Base-by-base conservation (phyloP, 2,329 filamentous ascomycete species). In the Botrytis pseudocinerea region DNA sequence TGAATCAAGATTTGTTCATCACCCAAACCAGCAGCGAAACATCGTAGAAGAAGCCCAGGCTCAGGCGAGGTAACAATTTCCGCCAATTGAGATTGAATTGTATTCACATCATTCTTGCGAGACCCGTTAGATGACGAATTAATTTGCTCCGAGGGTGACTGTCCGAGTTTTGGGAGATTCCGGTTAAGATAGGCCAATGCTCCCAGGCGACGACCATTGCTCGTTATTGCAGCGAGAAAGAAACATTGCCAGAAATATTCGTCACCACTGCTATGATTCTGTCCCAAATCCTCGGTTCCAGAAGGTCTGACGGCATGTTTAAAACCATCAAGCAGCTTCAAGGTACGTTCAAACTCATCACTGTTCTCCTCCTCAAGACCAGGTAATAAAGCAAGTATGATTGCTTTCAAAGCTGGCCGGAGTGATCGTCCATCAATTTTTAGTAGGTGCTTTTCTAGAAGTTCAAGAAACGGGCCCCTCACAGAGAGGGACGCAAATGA, bases 221-320 rank as follows among this genome's bases (percentile, higher is more conserved):
- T 95, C 1, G 96, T 98, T 74, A 99, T 96, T 28, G 93, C 92
- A 16, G 95, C 94, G 28, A 99, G 85, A 79, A 99, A 98, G 80
- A 99, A 92, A 81, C 94, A 98, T 83, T 99, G 96, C 96, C 96
- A 99, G 82, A 98, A 99, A 82, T 96, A 98, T 76, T 93, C 93
- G 76, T 95, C 93, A 16, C 90, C 90, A 14, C 87, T 87, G 63
- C 85, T 88, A 81, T 88, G 89, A 54, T 82, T 86, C 72, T 81
- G 82, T 46, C 83, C 88, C 76, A 85, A 85, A 71, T 82, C 84
- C 76, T 87, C 83, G 74, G 87, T 86, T 40, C 83, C 83, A 14
- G 82, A 78, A 42, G 90, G 84, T 73, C 90, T 86, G 78, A 94
- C 88, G 65, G 89, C 87, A 73, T 87, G 83, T 79, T 95, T 94